phyloP scores from a whole-genome alignment of 2,329 filamentous ascomycete species.

The Pestalotiopsis sp. region DNA sequence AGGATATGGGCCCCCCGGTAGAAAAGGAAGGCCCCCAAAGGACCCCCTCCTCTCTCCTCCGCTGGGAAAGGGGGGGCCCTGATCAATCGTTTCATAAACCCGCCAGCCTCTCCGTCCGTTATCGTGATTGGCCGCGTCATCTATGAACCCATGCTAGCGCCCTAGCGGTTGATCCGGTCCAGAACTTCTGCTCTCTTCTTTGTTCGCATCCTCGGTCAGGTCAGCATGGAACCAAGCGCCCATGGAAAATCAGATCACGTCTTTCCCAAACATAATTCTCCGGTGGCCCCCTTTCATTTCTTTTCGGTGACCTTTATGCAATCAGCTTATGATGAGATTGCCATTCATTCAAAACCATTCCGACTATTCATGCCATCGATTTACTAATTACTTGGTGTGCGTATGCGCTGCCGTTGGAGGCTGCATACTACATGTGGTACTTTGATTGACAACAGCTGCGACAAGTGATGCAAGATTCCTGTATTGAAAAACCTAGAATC shows the following conservation, averaged over 20 bases:
- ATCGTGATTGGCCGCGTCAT: slow-evolving; percentile 3
- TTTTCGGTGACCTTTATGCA: background rate
- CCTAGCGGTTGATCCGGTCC: slow-evolving; percentile 8
- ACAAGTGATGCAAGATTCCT: background rate
- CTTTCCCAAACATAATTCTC: slow-evolving; percentile 4
- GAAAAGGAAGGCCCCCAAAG: background rate
- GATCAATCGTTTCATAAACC: slow-evolving; percentile 6
- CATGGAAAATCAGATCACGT: background rate
- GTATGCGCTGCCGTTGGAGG: background rate
- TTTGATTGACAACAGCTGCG: background rate
- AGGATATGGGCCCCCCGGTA: background rate
- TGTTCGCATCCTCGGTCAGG: background rate
- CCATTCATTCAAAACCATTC: background rate
- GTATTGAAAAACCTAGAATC: background rate
- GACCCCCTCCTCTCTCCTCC: background rate
- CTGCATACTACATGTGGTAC: background rate
- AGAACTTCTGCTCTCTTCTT: background rate
- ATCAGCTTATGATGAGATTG: background rate
- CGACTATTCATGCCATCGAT: background rate
- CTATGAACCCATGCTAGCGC: slow-evolving; percentile 7
- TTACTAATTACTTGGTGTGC: background rate
- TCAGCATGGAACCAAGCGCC: background rate
- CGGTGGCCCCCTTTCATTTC: background rate
- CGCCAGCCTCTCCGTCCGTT: background rate
- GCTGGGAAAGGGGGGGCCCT: background rate